Conservation (phyloP, 805 yeast species). For the Saccharomyces eubayanus region DNA sequence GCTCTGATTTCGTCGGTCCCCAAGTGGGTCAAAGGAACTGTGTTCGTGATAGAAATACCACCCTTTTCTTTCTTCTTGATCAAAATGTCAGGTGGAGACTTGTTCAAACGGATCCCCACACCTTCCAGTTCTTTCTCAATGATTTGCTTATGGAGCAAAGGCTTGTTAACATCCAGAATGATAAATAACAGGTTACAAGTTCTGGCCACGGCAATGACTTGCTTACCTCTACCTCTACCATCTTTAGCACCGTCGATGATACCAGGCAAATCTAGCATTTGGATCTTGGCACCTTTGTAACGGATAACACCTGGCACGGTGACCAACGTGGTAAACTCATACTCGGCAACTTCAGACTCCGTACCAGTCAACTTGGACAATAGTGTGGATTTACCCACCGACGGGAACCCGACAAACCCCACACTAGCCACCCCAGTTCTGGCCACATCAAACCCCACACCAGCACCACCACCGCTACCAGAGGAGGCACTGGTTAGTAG, state of each 20-base stretch:
- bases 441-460: slow-evolving; percentile 96
- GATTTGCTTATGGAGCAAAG: slow-evolving; percentile 85
- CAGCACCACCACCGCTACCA: slow-evolving; percentile 83
- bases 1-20: slow-evolving; percentile 92
- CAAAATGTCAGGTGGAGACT: slow-evolving; percentile 84
- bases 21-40: slow-evolving; percentile 84
- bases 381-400: slow-evolving; percentile 79
- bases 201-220: slow-evolving; percentile 98
- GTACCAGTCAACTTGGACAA: slow-evolving; percentile 88
- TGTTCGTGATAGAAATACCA: slow-evolving; percentile 87
- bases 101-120: slow-evolving; percentile 90
- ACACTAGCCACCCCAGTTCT: slow-evolving; percentile 96
- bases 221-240: slow-evolving; percentile 89
- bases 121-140: slow-evolving; percentile 96
- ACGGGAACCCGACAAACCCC: slow-evolving; percentile 97
- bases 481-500: slow-evolving; percentile 62
- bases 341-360: slow-evolving; percentile 95
- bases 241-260: slow-evolving; percentile 87
- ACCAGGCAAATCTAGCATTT: slow-evolving; percentile 89
- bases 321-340: slow-evolving; percentile 94
- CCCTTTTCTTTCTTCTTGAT: slow-evolving; percentile 92
- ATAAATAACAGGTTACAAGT: slow-evolving; percentile 90
- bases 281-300: slow-evolving; percentile 95
- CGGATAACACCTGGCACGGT: slow-evolving; percentile 96
- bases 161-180: slow-evolving; percentile 92